Base-by-base conservation (phyloP, 805 yeast species). In the Diddensiella santjacobensis region DNA sequence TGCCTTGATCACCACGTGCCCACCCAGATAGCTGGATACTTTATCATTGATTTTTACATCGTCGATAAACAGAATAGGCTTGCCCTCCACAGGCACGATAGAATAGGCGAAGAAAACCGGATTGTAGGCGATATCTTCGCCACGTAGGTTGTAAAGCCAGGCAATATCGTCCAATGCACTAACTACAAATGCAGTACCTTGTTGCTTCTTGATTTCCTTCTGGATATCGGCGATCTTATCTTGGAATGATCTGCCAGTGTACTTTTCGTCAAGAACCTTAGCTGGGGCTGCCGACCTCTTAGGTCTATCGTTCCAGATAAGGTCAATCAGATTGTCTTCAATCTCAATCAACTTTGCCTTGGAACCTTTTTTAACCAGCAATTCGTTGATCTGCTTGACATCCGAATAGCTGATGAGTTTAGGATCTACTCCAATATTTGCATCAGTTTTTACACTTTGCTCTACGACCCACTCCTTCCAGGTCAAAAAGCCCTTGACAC, bases 81-180 rank as follows among this genome's bases (percentile, higher is more conserved):
- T 40, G 2, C 59, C 56, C 2, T 68, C 68, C 10, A 60, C 69
- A 15, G 76, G 68, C 24, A 83, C 71, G 8, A 83, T 64, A 1
- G 79, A 70, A 58, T 81, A 85, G 5, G 90, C 72, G 66, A 81
- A 88, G 63, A 91, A 93, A 1, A 89, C 91, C 0, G 98, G 97
- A 59, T 84, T 83, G 62, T 76, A 91, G 3, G 82, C 83, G 50
- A 91, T 83, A 63, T 91, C 98, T 19, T 75, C 77, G 3, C 90
- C 87, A 54, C 99, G 79, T 48, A 91, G 68, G 61, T 91, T 91
- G 61, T 89, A 76, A 38, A 89, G 68, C 96, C 96, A 90, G 4
- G 96, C 93, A 53, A 89, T 79, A 57, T 90, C 96, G 68, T 91
- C 97, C 45, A 90, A 67, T 1, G 89, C 81, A n/a, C 81, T 73